phyloP scores from a whole-genome alignment of 495 filamentous ascomycete genomes.

The Penicillium manginii region DNA sequence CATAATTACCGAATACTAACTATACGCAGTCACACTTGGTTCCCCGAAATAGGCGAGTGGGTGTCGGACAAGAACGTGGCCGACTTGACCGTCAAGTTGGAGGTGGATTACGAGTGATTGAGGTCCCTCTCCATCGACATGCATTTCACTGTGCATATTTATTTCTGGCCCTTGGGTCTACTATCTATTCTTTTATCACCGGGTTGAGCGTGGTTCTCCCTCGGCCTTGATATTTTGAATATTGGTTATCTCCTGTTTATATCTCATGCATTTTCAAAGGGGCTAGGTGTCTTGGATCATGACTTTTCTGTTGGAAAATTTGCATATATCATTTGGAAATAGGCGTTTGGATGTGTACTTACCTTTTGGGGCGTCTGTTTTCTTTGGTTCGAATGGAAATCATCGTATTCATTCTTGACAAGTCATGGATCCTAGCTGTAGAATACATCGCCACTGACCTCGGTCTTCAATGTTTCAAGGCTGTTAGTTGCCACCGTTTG shows the following conservation, averaged over 20 bases:
- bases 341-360: conserved; percentile 5
- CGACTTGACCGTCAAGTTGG: conserved; percentile 11
- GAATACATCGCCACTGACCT: neutral
- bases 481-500: too few relatives aligned
- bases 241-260: conserved; percentile 13
- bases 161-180: neutral
- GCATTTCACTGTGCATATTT: conserved; percentile 7
- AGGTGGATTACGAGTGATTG: conserved; percentile 34
- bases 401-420: neutral
- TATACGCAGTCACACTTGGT: conserved; percentile 38
- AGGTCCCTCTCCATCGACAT: neutral
- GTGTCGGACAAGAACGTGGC: conserved; percentile 29
- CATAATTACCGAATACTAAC: conserved; percentile 13
- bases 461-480: too few relatives aligned
- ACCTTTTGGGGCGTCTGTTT: conserved; percentile 10
- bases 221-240: conserved; percentile 1
- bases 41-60: conserved; percentile 37
- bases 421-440: neutral
- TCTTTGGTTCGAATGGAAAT: neutral
- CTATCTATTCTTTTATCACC: conserved; percentile 6
- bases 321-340: conserved; percentile 11
- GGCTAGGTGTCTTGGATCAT: conserved; percentile 2
- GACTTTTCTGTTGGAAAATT: neutral
- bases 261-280: conserved; percentile 13
- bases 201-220: conserved; percentile 3